Percentiles rank a stretch among this genome's conserved stretches.
phyloP scores from a whole-genome alignment of 1,284 basidiomycete species.

The Athelia sp. region DNA sequence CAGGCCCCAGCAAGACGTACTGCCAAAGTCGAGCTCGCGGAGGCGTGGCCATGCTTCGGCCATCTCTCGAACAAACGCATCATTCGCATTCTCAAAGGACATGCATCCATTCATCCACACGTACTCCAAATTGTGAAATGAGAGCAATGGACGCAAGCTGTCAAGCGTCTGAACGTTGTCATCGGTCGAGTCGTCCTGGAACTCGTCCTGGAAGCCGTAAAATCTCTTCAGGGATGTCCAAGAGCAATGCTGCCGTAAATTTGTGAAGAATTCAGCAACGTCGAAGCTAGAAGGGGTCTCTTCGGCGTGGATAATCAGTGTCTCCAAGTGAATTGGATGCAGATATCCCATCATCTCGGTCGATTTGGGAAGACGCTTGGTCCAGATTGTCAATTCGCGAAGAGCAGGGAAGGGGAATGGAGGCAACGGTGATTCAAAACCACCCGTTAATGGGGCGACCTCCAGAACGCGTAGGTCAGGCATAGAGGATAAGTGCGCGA shows the following conservation, averaged over 20 bases:
- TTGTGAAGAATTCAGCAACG: neutral
- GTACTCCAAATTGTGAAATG: neutral
- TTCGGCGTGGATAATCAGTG: neutral
- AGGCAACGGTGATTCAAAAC: neutral
- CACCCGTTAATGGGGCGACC: neutral
- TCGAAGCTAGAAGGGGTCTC: neutral
- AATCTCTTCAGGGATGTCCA: neutral
- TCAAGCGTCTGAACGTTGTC: neutral
- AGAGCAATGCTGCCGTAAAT: neutral
- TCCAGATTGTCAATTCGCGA: neutral
- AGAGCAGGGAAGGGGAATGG: neutral
- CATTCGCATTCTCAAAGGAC: neutral
- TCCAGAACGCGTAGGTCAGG: neutral
- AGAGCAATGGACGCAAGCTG: neutral
- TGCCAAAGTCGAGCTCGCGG: neutral
- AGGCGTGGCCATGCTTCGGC: neutral
- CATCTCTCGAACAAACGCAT: neutral
- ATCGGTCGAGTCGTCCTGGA: neutral
- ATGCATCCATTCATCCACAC: neutral
- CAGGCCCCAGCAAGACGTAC: neutral
- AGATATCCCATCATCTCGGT: neutral
- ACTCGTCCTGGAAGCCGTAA: neutral
- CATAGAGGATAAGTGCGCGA: neutral
- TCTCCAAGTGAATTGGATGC: neutral
- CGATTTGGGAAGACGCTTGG: neutral